Evolutionary conservation across 2,329 filamentous ascomycete species (phyloP), one percentile per base, ranked within the genome.

Genomic region (Xylaria sp.): DNA sequence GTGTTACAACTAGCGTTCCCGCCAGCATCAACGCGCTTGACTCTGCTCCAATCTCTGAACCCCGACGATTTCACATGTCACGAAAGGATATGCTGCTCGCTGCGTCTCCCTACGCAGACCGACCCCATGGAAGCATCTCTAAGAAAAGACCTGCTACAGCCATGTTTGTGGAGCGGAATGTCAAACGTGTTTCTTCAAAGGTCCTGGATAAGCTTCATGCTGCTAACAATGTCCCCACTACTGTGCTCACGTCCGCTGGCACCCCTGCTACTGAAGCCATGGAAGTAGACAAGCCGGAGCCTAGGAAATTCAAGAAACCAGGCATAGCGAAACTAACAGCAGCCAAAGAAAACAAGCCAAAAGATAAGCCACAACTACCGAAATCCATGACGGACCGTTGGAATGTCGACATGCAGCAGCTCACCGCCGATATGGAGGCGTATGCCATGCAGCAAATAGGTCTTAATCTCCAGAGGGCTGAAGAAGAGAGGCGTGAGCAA

Each of bases 361-460:
- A 72, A 9, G 67, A 73, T 28, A 76, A 76, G 59, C 69, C 76
- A 3, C 73, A 76, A 26, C 66, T 78, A 9, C 78, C 78, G 2
- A 72, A 74, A 36, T 71, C 76, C 5, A 74, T 79, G 71, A 74
- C 71, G 13, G 60, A 78, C 20, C 72, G 75, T 48, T 77, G 68
- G 82, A 87, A 83, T 75, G 71, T 83, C 75, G 74, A 79, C 49
- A 71, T 75, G 68, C 74, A 77, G 13, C 75, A 74, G 56, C 65
- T 79, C 33, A 73, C 77, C 15, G 73, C 71, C 6, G 78, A 78
- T 33, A 78, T 79, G 76, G 76, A 79, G 46, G 74, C 73, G 38
- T 90, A 87, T 80, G 86, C 88, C 0, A 79, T 90, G 70, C 81
- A 85, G 72, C 84, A 90, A 69, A 88, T 90, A 40, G 84, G 83